Base-by-base conservation (phyloP, 257 asterid genomes). In the Oldenlandia corymbosa region DNA sequence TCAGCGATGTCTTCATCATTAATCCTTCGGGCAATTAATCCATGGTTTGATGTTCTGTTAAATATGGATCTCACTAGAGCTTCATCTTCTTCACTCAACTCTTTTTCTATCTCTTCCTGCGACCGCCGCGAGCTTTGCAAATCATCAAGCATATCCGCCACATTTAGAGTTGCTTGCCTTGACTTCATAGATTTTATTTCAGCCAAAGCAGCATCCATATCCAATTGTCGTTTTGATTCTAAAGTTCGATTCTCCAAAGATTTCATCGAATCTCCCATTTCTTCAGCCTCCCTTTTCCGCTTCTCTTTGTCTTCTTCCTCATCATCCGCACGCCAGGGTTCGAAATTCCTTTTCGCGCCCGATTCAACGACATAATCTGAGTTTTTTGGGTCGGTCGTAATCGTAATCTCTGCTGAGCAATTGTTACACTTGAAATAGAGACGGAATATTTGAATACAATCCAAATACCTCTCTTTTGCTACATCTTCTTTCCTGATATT, bases 211-310 rank as follows among this genome's bases (percentile, higher is more conserved):
- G 97, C 95, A 69, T 86, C 84, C 62, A 86, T 88, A 76, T 91
- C 95, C 95, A 91, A 86, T 71, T 91, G 97, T 62, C 81, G 80
- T 70, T 88, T 91, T 0, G 98, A 91, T 66, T 91, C 98, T 75
- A 77, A 42, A 0, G 95, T 85, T 69, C 91, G 79, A 79, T 88
- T 91, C 82, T 91, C 97, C 83, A 91, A 62, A 8, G 95, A 86
- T 64, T 91, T 91, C 98, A 92, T 88, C 34, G 96, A 95, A 80
- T 88, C 98, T 36, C 98, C 98, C 88, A 83, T 80, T 82, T 92
- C 98, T 79, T 88, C 97, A 66, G 86, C 85, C 43, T 64, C 76
- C 72, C 91, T 78, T 62, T 78, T 88, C 78, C 69, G 79, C 54
- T 75, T 75, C 63, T 73, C 90, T 68, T 75, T 81, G 12, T 91